phyloP scores from a whole-genome alignment of 2,329 filamentous ascomycete species.

The Ambrosiella cleistominuta region DNA sequence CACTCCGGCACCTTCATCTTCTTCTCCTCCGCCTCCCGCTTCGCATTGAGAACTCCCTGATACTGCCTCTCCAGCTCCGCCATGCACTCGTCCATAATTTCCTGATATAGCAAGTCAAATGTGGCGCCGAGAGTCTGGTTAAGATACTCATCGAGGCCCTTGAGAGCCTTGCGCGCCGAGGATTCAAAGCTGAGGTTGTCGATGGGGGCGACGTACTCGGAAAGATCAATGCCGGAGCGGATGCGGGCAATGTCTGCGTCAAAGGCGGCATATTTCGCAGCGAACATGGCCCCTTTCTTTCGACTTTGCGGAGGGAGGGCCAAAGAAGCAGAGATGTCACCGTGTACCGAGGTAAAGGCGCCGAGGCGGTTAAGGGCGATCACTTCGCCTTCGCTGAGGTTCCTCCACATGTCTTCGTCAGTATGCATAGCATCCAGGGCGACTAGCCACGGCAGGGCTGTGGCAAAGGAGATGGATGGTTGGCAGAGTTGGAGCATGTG shows the following conservation, averaged over 20 bases:
- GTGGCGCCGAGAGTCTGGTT: slow-evolving; percentile 22
- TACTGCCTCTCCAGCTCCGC: slow-evolving; percentile 18
- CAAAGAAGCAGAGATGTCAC: slow-evolving; percentile 21
- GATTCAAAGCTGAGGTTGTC: slow-evolving; percentile 25
- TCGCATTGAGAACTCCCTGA: slow-evolving; percentile 13
- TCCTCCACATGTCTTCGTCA: slow-evolving; percentile 20
- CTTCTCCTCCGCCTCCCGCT: slow-evolving; percentile 11
- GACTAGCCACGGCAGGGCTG: slow-evolving; percentile 30
- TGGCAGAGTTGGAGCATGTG: slow-evolving; percentile 28
- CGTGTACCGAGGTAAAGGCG: slow-evolving; percentile 23
- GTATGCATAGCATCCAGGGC: slow-evolving; percentile 24
- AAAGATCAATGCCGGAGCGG: slow-evolving; percentile 23
- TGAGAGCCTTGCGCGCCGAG: slow-evolving; percentile 21
- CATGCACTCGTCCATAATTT: slow-evolving; percentile 24
- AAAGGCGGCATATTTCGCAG: slow-evolving; percentile 19
- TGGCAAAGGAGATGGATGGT: slow-evolving; percentile 19
- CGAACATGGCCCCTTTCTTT: slow-evolving; percentile 25
- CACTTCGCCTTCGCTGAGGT: slow-evolving; percentile 20
- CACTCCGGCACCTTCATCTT: slow-evolving; percentile 10
- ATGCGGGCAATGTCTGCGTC: slow-evolving; percentile 23
- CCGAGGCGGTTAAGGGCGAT: slow-evolving; percentile 22
- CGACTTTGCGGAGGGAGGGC: slow-evolving; percentile 23
- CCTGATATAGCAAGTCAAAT: slow-evolving; percentile 27
- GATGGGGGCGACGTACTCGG: slow-evolving; percentile 24
- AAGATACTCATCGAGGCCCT: slow-evolving; percentile 22